Evolutionary conservation across 371 early-diverging fungal genomes (phyloP), one percentile per base, ranked within the genome.

Genomic region (Mortierella sp.): DNA sequence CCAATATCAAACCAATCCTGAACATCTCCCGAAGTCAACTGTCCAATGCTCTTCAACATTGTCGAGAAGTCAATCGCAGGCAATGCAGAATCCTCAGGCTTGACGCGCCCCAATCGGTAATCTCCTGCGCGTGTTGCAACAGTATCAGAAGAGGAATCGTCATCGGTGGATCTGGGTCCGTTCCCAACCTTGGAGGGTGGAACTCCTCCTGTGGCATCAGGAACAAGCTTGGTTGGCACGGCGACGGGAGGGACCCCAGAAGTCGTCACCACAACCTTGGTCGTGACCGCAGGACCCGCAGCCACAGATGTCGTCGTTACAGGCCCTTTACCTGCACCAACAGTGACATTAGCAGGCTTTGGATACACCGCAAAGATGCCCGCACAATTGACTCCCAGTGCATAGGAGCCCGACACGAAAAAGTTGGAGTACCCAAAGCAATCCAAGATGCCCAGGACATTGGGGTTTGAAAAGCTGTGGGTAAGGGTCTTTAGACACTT

Each of bases 371-470:
- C 44, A 48, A 84, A 77, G 5, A 84, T 3, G 5, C 81, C 78
- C 1, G 50, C 48, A 28, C 85, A 85, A 11, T 81, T 76, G 6
- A 51, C 26, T 2, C 78, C 78, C 1, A 84, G 9, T 3, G 81
- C 76, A 72, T 72, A 64, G 19, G 75, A 34, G 3, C 84, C 80
- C 11, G 61, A 34, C 16, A 78, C 51, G 11, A 83, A 9, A 11
- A 83, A 80, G 72, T 72, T 83, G 24, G 72, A 31, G 51, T 80
- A 83, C 1, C 73, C 75, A 71, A 77, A 77, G 51, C 84, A 83
- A 26, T 57, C 59, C 2, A 83, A 37, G 46, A 80, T 16, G 4
- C 55, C 57, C 11, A 71, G 0, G 34, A 74, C 53, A 34, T 77
- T 34, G 8, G 77, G 80, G 1, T 69, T 71, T 24, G 71, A 34